A percentile compares a stretch with the other conserved stretches of the same genome.
Evolutionary conservation across 306 rosid genomes (phyloP).

Genomic region (Quercus bicolor): DNA sequence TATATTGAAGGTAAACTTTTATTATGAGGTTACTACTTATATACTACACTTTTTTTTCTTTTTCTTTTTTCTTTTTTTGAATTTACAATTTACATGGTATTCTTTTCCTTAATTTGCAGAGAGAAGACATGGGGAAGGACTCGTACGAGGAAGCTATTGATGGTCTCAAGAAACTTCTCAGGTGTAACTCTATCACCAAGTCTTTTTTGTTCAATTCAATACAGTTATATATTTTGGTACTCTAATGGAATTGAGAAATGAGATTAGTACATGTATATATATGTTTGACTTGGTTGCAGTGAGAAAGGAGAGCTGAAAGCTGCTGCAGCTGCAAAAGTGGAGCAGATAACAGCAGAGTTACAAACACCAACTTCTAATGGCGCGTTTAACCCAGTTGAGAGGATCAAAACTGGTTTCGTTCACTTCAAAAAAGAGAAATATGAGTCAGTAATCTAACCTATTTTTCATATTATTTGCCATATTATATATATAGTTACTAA

Average conservation of each 20-base stretch:
- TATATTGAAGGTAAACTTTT: too few relatives aligned
- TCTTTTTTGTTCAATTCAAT: neutral
- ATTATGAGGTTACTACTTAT: neutral
- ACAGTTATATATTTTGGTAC: too few relatives aligned
- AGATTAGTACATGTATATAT: neutral
- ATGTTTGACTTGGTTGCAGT: constrained; percentile 29
- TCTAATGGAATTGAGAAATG: too few relatives aligned
- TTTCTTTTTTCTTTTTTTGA: too few relatives aligned
- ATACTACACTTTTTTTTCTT: too few relatives aligned
- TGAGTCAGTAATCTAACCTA: constrained; percentile 46
- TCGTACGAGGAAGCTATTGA: constrained; percentile 79
- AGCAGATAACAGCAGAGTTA: constrained; percentile 68
- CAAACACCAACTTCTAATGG: constrained; percentile 33
- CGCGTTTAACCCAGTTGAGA: constrained; percentile 64
- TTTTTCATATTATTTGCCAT: neutral
- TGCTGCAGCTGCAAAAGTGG: constrained; percentile 70
- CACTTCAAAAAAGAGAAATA: constrained; percentile 92
- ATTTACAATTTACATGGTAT: neutral
- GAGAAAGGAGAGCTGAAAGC: constrained; percentile 67
- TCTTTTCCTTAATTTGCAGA: constrained; percentile 29
- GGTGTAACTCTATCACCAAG: constrained; percentile 40
- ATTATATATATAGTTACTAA: neutral
- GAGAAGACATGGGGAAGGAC: constrained; percentile 79
- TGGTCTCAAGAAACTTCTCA: constrained; percentile 74
- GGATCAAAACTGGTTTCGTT: constrained; percentile 72